Conservation (phyloP, 2,329 filamentous ascomycete genomes). For the Venturia asperata region DNA sequence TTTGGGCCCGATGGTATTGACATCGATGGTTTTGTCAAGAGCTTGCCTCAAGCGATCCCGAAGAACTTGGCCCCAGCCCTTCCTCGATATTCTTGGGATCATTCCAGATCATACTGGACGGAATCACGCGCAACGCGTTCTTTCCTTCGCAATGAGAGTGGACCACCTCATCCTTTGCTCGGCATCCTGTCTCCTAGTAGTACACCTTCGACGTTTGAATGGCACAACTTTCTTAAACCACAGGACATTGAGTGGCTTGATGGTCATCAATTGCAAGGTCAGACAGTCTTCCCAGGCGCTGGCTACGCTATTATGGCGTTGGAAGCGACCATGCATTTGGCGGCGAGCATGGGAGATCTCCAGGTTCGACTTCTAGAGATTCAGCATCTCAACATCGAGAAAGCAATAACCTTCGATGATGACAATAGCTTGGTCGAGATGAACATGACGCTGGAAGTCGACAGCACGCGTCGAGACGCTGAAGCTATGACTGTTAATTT, state of each 20-base stretch:
- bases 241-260: slow-evolving; percentile 26
- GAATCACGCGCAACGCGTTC: not conserved
- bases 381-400: not conserved
- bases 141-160: not conserved
- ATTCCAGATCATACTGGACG: not conserved
- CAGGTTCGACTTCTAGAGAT: not conserved
- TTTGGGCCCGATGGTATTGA: not conserved
- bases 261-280: slow-evolving; percentile 22
- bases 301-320: slow-evolving; percentile 27
- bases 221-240: slow-evolving; percentile 23
- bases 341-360: not conserved
- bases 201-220: slow-evolving; percentile 16
- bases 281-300: slow-evolving; percentile 22
- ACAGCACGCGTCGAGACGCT: not conserved
- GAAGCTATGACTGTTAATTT: not conserved
- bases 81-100: slow-evolving; percentile 13
- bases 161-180: not conserved
- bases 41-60: not conserved
- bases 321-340: slow-evolving; percentile 24
- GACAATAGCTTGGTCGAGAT: slow-evolving; percentile 10
- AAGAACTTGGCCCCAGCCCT: not conserved
- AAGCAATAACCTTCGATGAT: slow-evolving; percentile 3
- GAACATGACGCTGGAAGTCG: slow-evolving; percentile 4
- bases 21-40: not conserved
- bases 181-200: not conserved